A percentile compares a stretch with the other conserved stretches of the same genome.
Conservation (phyloP, 192 early-diverging fungal genomes). For the Coemansia aciculifera region DNA sequence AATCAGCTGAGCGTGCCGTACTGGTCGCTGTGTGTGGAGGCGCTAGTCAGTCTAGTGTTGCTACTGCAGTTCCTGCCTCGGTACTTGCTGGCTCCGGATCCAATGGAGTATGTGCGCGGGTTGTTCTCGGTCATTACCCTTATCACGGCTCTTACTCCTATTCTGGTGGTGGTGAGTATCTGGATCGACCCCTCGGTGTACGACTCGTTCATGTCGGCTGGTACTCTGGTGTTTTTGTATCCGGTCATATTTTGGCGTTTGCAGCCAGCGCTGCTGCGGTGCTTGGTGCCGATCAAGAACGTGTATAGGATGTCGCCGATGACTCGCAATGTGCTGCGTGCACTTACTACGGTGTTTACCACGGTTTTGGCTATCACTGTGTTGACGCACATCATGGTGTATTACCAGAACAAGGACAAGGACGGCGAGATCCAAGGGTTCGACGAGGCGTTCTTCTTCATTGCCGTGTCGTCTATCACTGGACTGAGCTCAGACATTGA, state of each 20-base stretch:
- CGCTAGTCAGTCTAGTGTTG: slow-evolving; percentile 48
- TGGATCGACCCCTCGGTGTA: slow-evolving; percentile 38
- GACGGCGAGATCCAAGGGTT: slow-evolving; percentile 54
- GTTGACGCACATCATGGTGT: slow-evolving; percentile 66
- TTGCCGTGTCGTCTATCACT: slow-evolving; percentile 59
- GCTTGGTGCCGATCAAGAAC: slow-evolving; percentile 67
- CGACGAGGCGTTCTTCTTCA: slow-evolving; percentile 63
- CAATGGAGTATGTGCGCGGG: slow-evolving; percentile 47
- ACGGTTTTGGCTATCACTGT: slow-evolving; percentile 72
- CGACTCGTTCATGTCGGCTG: slow-evolving; percentile 64
- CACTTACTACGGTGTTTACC: slow-evolving; percentile 64
- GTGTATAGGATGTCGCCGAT: slow-evolving; percentile 59
- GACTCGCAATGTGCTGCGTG: slow-evolving; percentile 62
- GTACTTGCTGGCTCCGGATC: slow-evolving; percentile 61
- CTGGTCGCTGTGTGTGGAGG: slow-evolving; percentile 48
- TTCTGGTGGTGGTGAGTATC: slow-evolving; percentile 48
- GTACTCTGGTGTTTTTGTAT: slow-evolving; percentile 56
- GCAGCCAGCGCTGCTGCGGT: slow-evolving; percentile 61
- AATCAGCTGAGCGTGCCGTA: slow-evolving; percentile 51
- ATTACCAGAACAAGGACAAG: slow-evolving; percentile 58
- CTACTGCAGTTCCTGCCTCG: slow-evolving; percentile 64
- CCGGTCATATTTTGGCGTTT: slow-evolving; percentile 69
- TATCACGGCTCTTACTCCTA: slow-evolving; percentile 59
- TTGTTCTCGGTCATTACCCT: slow-evolving; percentile 60
- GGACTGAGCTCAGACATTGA: slow-evolving; percentile 71